Percentiles rank a stretch among this genome's conserved stretches.
Evolutionary conservation across 169 alveolate genomes (phyloP).

Genomic region (Eimeria necatrix): DNA sequence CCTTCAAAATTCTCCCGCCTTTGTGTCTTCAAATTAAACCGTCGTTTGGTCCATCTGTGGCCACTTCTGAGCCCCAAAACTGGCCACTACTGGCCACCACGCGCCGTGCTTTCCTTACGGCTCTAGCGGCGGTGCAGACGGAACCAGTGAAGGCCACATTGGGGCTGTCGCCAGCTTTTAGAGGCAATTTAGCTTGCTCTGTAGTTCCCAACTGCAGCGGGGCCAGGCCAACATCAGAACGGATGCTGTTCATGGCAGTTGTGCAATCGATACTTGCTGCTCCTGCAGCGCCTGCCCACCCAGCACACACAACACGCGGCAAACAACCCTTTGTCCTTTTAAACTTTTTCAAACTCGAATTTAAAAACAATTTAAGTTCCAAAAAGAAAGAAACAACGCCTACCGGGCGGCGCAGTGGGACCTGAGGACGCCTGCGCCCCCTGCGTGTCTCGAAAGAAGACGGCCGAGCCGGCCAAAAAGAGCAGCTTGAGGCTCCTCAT

Average conservation of each 20-base stretch:
- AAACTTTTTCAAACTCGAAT: too few species aligned
- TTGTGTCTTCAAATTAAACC: too few species aligned
- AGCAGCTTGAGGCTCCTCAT: not conserved
- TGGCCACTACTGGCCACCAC: too few species aligned
- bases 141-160: not conserved
- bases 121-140: not conserved
- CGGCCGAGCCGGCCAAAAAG: slow-evolving; percentile 20
- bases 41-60: too few species aligned
- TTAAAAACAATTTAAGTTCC: too few species aligned
- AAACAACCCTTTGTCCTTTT: not conserved
- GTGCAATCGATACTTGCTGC: not conserved
- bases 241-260: not conserved
- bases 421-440: not conserved
- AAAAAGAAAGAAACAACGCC: too few species aligned
- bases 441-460: not conserved
- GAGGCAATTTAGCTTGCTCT: too few species aligned
- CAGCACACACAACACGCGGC: not conserved
- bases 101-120: not conserved
- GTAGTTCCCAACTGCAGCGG: not conserved
- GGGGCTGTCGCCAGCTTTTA: not conserved
- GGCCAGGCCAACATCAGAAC: not conserved
- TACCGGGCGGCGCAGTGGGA: not conserved
- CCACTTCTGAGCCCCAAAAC: too few species aligned
- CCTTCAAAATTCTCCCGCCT: too few species aligned
- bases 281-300: not conserved